These are phyloP conservation scores for Brassica balearica DNA, from an alignment of 441 rosid genomes.

Conservation along the genomic window DNA sequence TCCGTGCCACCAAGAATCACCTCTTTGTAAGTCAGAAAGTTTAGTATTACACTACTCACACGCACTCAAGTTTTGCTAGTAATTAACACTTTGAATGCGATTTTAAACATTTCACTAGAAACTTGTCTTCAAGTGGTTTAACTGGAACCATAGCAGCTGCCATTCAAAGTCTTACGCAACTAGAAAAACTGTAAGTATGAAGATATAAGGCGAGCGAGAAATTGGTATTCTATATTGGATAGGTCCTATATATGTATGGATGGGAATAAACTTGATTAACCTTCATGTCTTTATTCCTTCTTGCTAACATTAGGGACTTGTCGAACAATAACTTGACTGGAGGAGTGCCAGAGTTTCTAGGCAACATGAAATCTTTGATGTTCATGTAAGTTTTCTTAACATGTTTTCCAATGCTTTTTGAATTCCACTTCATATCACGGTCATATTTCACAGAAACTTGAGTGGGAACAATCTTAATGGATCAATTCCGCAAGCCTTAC, in stretches of 20 bases:
- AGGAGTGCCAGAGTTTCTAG: conserved; percentile 17
- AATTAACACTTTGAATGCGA: neutral
- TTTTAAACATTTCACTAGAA: conserved; percentile 8
- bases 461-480: conserved; percentile 34
- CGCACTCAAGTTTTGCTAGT: neutral
- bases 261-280: neutral
- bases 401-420: neutral
- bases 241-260: neutral
- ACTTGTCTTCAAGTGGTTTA: conserved; percentile 28
- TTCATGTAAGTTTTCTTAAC: conserved; percentile 20
- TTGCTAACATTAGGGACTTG: conserved; percentile 12
- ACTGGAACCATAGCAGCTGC: conserved; percentile 21
- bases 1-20: conserved; percentile 3
- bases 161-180: conserved; percentile 7
- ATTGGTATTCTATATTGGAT: neutral
- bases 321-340: conserved; percentile 11
- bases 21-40: conserved; percentile 13
- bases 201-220: neutral
- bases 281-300: neutral
- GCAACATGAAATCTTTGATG: conserved; percentile 1
- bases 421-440: too few species aligned
- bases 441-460: conserved; percentile 20
- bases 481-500: conserved; percentile 26
- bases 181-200: conserved; percentile 18
- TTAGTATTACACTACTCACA: neutral